A percentile compares a stretch with the other conserved stretches of the same genome.
Evolutionary conservation across 2,329 filamentous ascomycete species (phyloP).

Genomic region (Massarina eburnea): DNA sequence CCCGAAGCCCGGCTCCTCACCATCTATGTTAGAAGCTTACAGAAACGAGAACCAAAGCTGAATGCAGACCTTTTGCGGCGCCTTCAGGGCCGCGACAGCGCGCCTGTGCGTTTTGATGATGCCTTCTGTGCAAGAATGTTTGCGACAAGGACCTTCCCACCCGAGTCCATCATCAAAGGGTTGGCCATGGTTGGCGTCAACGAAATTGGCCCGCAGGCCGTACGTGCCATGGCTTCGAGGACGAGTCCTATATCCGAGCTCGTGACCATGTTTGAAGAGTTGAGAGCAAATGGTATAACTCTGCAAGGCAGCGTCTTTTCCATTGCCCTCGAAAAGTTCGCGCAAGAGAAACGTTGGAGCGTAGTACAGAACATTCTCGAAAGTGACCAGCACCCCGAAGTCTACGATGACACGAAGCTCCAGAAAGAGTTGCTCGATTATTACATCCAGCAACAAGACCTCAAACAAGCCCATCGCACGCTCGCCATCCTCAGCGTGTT

Average conservation of each 20-base stretch:
- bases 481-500: conserved; percentile 56
- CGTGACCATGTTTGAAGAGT: conserved; percentile 59
- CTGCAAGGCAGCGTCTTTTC: conserved; percentile 66
- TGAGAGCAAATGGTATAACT: conserved; percentile 64
- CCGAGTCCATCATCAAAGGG: conserved; percentile 71
- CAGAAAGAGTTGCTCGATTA: conserved; percentile 58
- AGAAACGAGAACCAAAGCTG: conserved; percentile 15
- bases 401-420: conserved; percentile 57
- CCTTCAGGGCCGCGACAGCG: conserved; percentile 46
- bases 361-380: conserved; percentile 56
- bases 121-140: conserved; percentile 77
- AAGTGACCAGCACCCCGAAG: conserved; percentile 67
- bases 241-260: conserved; percentile 60
- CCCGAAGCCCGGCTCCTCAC: conserved; percentile 9
- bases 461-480: conserved; percentile 56
- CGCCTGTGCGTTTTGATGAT: conserved; percentile 57
- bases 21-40: conserved; percentile 7
- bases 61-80: conserved; percentile 37
- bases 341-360: conserved; percentile 56
- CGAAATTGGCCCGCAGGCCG: conserved; percentile 71
- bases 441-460: conserved; percentile 56
- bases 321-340: conserved; percentile 65
- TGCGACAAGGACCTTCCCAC: conserved; percentile 71
- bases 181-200: conserved; percentile 71
- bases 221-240: conserved; percentile 75